Percentiles rank a stretch among this genome's conserved stretches.
phyloP scores from a whole-genome alignment of 108 stramenopile genomes.

The Cyclotella sp. region DNA sequence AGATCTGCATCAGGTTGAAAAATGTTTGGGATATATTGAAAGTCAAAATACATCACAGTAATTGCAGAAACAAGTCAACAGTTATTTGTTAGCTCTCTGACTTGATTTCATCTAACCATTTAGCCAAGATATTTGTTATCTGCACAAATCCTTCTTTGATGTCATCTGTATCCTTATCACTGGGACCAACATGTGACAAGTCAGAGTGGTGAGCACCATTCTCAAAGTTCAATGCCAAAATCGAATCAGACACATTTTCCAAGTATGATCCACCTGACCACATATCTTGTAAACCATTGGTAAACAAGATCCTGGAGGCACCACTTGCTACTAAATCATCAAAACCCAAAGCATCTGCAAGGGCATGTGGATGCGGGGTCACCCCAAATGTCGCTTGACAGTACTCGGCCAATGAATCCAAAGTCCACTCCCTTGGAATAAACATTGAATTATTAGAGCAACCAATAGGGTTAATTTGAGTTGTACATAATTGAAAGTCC shows the following conservation, averaged over 20 bases:
- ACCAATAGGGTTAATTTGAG: conserved; percentile 68
- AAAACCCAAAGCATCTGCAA: conserved; percentile 63
- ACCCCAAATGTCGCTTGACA: conserved; percentile 69
- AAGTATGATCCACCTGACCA: conserved; percentile 58
- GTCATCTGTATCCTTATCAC: conserved; percentile 67
- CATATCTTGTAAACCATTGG: conserved; percentile 73
- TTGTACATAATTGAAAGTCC: conserved; percentile 82
- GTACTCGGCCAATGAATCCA: conserved; percentile 35
- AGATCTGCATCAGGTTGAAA: too few species aligned
- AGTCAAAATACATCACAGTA: too few species aligned
- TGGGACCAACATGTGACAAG: conserved; percentile 59
- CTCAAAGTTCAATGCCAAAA: conserved; percentile 75
- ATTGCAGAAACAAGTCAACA: too few species aligned
- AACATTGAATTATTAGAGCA: conserved; percentile 72
- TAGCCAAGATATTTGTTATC: conserved; percentile 54
- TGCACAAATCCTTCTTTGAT: conserved; percentile 57
- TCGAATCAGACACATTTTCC: conserved; percentile 52
- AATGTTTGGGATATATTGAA: too few species aligned
- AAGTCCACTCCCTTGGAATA: conserved; percentile 61
- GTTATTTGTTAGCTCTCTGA: neutral
- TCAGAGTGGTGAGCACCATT: conserved; percentile 90
- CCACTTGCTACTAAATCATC: conserved; percentile 52
- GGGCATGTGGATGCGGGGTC: conserved; percentile 53
- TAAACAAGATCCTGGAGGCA: conserved; percentile 70
- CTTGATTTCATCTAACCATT: conserved; percentile 64